These are phyloP conservation scores for Delphinella strobiligena DNA, from an alignment of 2,329 filamentous ascomycete genomes.

Conservation along the genomic window DNA sequence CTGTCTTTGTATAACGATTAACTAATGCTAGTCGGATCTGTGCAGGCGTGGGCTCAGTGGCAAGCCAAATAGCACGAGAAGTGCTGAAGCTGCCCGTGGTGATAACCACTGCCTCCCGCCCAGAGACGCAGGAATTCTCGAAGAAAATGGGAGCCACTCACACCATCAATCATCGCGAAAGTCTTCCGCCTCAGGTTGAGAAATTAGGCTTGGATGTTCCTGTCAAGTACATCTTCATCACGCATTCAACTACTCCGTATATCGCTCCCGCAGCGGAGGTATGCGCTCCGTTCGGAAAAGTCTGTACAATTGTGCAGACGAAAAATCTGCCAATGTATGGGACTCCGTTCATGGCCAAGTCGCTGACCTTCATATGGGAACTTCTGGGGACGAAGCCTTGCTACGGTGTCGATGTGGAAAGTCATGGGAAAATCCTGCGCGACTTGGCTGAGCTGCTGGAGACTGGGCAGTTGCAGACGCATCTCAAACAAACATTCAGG, in stretches of 20 bases:
- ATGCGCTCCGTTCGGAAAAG: constrained; percentile 32
- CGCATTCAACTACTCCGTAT: constrained; percentile 30
- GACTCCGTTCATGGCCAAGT: constrained; percentile 35
- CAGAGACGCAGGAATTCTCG: constrained; percentile 28
- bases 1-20: background rate
- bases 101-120: constrained; percentile 30
- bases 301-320: constrained; percentile 35
- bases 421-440: constrained; percentile 28
- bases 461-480: constrained; percentile 25
- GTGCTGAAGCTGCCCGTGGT: constrained; percentile 30
- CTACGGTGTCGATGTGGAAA: constrained; percentile 26
- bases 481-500: constrained; percentile 24
- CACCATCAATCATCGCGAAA: constrained; percentile 30
- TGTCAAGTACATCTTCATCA: constrained; percentile 33
- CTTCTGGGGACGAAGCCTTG: constrained; percentile 30
- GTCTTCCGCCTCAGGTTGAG: constrained; percentile 27
- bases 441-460: constrained; percentile 24
- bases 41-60: constrained; percentile 29
- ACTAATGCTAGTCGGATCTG: background rate
- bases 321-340: constrained; percentile 32
- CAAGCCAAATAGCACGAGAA: constrained; percentile 31
- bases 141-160: constrained; percentile 32
- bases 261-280: constrained; percentile 25
- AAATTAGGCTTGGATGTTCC: constrained; percentile 24
- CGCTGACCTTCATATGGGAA: constrained; percentile 30